These are phyloP conservation scores for Ploettnerulaceae sp. DNA, from an alignment of 2,329 filamentous ascomycete species.

Conservation along the genomic window DNA sequence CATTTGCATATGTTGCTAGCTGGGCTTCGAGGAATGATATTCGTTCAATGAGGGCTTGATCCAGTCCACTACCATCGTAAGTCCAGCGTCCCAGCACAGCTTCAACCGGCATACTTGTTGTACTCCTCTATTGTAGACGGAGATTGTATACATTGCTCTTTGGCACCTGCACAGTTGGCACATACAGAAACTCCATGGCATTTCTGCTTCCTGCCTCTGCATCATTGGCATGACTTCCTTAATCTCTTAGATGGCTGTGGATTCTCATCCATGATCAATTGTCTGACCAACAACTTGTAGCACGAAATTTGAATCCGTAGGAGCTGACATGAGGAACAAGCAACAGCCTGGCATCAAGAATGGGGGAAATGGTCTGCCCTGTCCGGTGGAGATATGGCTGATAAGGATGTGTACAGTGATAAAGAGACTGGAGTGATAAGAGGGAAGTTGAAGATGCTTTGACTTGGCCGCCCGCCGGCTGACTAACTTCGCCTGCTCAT, in stretches of 20 bases:
- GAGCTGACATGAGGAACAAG: too few relatives aligned
- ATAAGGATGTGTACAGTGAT: too few relatives aligned
- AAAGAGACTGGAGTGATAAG: too few relatives aligned
- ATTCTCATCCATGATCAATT: conserved; percentile 25
- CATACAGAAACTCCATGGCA: conserved; percentile 29
- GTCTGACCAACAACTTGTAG: too few relatives aligned
- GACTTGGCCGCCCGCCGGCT: too few relatives aligned
- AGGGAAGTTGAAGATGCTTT: too few relatives aligned
- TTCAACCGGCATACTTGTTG: conserved; percentile 20
- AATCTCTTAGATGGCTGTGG: conserved; percentile 28
- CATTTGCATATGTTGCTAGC: conserved; percentile 24
- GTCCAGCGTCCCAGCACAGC: background rate
- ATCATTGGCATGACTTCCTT: conserved; percentile 27
- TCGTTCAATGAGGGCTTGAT: conserved; percentile 26
- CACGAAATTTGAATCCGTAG: too few relatives aligned
- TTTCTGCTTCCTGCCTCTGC: conserved; percentile 27
- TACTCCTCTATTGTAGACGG: conserved; percentile 29
- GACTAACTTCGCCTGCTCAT: too few relatives aligned
- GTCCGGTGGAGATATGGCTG: too few relatives aligned
- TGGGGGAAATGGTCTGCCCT: too few relatives aligned
- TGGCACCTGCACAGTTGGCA: conserved; percentile 26
- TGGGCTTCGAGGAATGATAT: conserved; percentile 30
- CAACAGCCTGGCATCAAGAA: too few relatives aligned
- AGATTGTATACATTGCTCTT: conserved; percentile 28
- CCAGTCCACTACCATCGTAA: conserved; percentile 22